These are phyloP conservation scores for Chenopodium suecicum DNA, from an alignment of 148 eudicot species.

Conservation along the genomic window DNA sequence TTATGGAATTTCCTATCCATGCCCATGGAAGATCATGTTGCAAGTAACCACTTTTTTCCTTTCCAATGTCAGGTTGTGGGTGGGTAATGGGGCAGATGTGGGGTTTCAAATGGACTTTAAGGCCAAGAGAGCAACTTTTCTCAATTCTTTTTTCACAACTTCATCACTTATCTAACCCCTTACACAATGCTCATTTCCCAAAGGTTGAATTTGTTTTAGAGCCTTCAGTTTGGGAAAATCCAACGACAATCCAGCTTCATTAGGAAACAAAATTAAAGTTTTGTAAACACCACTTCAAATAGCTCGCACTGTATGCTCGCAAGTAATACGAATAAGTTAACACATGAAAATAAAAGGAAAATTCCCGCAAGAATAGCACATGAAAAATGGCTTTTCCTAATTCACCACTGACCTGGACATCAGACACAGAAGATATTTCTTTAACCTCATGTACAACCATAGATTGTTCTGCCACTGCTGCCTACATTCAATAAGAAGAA, in stretches of 20 bases:
- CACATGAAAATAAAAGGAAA: not conserved
- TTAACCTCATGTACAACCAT: conserved; percentile 33
- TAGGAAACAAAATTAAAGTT: too few species aligned
- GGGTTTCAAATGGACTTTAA: too few species aligned
- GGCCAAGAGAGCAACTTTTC: too few species aligned
- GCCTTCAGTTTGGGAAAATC: not conserved
- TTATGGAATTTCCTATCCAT: too few species aligned
- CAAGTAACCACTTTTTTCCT: too few species aligned
- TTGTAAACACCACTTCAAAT: too few species aligned
- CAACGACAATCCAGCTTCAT: not conserved
- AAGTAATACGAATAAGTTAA: not conserved
- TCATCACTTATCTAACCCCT: not conserved
- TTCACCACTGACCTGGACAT: conserved; percentile 38
- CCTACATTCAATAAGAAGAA: conserved; percentile 33
- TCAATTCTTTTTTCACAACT: too few species aligned
- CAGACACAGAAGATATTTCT: conserved; percentile 33
- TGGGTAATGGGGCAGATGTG: too few species aligned
- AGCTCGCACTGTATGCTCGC: too few species aligned
- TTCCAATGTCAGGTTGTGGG: too few species aligned
- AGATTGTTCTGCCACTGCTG: conserved; percentile 57
- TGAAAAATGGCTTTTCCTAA: not conserved
- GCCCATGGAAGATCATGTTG: too few species aligned
- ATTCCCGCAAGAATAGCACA: not conserved
- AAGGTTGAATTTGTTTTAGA: not conserved
- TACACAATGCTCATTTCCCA: not conserved